Conservation (phyloP, 2,329 filamentous ascomycete genomes). For the Sphaerulina musiva region DNA sequence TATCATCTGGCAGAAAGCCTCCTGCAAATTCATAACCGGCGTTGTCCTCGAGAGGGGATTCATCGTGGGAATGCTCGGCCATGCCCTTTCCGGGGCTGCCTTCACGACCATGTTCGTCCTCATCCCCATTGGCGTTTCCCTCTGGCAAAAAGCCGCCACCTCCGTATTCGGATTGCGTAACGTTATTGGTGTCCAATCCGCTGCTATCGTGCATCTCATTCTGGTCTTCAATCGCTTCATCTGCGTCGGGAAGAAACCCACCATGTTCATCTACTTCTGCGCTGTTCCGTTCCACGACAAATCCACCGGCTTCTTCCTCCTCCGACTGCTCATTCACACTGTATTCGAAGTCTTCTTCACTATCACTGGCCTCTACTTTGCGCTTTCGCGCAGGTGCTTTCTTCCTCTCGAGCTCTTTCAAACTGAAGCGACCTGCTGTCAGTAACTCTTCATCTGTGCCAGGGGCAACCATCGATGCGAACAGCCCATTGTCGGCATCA, state of each 20-base stretch:
- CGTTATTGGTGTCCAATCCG: conserved; percentile 23
- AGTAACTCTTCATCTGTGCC: conserved; percentile 12
- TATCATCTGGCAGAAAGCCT: conserved; percentile 18
- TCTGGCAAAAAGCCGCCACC: conserved; percentile 3
- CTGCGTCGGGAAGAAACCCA: not conserved
- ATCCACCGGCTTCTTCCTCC: not conserved
- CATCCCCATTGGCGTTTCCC: not conserved
- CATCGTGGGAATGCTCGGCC: too few species aligned
- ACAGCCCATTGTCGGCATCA: conserved; percentile 3
- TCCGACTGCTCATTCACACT: not conserved
- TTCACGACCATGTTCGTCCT: not conserved
- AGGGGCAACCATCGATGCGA: not conserved
- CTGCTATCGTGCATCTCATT: conserved; percentile 16
- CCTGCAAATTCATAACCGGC: conserved; percentile 26
- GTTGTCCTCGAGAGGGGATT: not conserved
- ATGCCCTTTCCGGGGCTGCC: not conserved
- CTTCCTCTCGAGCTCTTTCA: conserved; percentile 15
- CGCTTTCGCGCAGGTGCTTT: not conserved
- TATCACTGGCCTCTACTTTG: conserved; percentile 3
- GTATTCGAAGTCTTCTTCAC: not conserved
- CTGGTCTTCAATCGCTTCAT: not conserved
- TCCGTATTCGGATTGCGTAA: conserved; percentile 31
- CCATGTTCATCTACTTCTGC: not conserved
- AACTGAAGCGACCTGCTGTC: conserved; percentile 22
- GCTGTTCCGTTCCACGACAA: conserved; percentile 21